A percentile compares a stretch with the other conserved stretches of the same genome.
These are phyloP conservation scores for Malus asiatica DNA, from an alignment of 306 rosid genomes.

Conservation along the genomic window DNA sequence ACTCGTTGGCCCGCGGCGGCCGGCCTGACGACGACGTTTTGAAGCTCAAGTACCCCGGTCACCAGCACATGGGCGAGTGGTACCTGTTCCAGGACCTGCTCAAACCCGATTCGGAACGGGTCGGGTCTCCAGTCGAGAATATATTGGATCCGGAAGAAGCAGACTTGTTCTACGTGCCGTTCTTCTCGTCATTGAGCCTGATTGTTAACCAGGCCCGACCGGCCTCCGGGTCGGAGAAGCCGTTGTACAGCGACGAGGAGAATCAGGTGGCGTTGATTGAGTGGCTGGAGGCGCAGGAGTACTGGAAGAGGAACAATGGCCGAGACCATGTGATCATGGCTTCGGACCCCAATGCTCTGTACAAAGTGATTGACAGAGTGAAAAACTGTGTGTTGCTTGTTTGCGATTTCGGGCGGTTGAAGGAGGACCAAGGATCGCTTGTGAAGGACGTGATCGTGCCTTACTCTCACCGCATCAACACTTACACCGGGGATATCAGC, in stretches of 20 bases:
- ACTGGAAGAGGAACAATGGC: constrained; percentile 69
- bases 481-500: constrained; percentile 43
- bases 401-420: constrained; percentile 77
- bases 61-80: constrained; percentile 98
- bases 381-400: constrained; percentile 63
- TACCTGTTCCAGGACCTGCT: constrained; percentile 56
- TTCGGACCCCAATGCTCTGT: constrained; percentile 86
- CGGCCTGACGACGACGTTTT: constrained; percentile 15
- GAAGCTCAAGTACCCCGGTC: constrained; percentile 72
- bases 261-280: constrained; percentile 70
- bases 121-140: constrained; percentile 44
- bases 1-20: constrained; percentile 67
- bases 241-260: constrained; percentile 69
- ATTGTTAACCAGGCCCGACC: constrained; percentile 55
- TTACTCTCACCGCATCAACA: constrained; percentile 68
- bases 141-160: constrained; percentile 84
- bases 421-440: constrained; percentile 74
- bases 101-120: constrained; percentile 44
- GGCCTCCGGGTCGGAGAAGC: constrained; percentile 22
- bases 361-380: constrained; percentile 49
- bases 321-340: constrained; percentile 89
- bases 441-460: constrained; percentile 83
- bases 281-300: constrained; percentile 75
- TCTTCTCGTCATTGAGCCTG: constrained; percentile 72
- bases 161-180: constrained; percentile 75